These are phyloP conservation scores for Suhomyces bribrorum DNA, from an alignment of 1,139 yeast genomes.

Conservation along the genomic window DNA sequence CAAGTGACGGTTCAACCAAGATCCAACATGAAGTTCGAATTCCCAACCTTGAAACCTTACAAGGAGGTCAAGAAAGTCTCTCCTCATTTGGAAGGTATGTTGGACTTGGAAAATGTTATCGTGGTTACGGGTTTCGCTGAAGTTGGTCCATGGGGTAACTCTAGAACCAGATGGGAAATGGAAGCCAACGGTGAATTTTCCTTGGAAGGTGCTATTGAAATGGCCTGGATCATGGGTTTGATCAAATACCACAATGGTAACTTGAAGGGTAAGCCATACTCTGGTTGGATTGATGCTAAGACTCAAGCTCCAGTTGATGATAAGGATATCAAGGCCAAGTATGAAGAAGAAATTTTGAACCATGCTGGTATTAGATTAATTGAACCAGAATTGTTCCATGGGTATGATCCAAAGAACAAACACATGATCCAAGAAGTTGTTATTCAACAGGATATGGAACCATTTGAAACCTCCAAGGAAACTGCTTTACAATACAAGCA, in stretches of 20 bases:
- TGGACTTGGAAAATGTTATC: slow-evolving; percentile 86
- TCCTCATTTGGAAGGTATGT: slow-evolving; percentile 83
- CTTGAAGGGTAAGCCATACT: slow-evolving; percentile 82
- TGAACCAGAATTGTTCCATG: slow-evolving; percentile 92
- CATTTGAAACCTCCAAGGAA: slow-evolving; percentile 93
- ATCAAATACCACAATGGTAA: slow-evolving; percentile 92
- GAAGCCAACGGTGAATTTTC: slow-evolving; percentile 94
- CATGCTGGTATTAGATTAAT: slow-evolving; percentile 96
- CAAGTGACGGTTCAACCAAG: slow-evolving; percentile 82
- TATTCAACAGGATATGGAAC: slow-evolving; percentile 92
- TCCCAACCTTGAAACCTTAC: slow-evolving; percentile 84
- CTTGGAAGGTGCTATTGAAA: slow-evolving; percentile 97
- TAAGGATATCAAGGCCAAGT: slow-evolving; percentile 86
- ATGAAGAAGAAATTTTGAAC: slow-evolving; percentile 82
- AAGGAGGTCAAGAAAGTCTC: slow-evolving; percentile 69
- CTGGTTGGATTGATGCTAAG: slow-evolving; percentile 98
- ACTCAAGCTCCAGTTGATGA: slow-evolving; percentile 92
- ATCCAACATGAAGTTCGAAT: slow-evolving; percentile 90
- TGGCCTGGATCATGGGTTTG: slow-evolving; percentile 99
- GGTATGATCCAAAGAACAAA: slow-evolving; percentile 93
- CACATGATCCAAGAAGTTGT: slow-evolving; percentile 92
- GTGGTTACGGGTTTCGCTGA: slow-evolving; percentile 98
- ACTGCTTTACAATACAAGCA: slow-evolving; percentile 92
- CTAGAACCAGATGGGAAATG: slow-evolving; percentile 99
- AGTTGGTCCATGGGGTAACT: slow-evolving; percentile 99